Evolutionary conservation across 176 grass and related monocot genomes (phyloP).

Genomic region (Avena insularis): DNA sequence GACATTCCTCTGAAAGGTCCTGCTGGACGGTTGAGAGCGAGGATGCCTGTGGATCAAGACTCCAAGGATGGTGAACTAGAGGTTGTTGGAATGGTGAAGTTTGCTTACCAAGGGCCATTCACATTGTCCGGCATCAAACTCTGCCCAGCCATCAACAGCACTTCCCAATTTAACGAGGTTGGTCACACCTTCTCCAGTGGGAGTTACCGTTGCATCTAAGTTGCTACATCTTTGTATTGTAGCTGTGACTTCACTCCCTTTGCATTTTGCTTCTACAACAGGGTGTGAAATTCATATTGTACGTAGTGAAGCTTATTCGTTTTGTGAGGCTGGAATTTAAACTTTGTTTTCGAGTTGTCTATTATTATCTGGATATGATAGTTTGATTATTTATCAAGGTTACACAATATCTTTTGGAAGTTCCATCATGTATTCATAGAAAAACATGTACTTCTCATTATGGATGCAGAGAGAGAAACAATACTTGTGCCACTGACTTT

Average conservation of each 20-base stretch:
- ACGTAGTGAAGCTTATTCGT: constrained; percentile 44
- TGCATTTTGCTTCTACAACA: constrained; percentile 51
- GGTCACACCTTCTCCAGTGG: constrained; percentile 86
- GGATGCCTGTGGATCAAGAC: constrained; percentile 95
- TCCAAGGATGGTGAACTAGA: constrained; percentile 89
- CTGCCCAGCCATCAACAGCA: constrained; percentile 67
- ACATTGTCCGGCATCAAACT: constrained; percentile 90
- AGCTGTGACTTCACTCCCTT: constrained; percentile 15
- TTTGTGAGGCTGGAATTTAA: constrained; percentile 48
- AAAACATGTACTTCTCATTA: constrained; percentile 12
- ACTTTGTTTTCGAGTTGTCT: constrained; percentile 35
- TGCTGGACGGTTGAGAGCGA: constrained; percentile 65
- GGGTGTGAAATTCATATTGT: constrained; percentile 50
- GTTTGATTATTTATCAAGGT: constrained; percentile 32
- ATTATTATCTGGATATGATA: constrained; percentile 15
- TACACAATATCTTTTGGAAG: neutral
- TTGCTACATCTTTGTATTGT: constrained; percentile 50
- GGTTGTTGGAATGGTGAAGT: constrained; percentile 85
- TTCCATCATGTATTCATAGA: neutral
- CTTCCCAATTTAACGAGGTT: constrained; percentile 79
- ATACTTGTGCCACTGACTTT: constrained; percentile 5
- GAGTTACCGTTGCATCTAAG: constrained; percentile 81
- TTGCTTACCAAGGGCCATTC: constrained; percentile 74
- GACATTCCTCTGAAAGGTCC: constrained; percentile 83
- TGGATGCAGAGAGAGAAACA: neutral